These are phyloP conservation scores for Globisporangium radiosum DNA, from an alignment of 352 stramenopile species.

Conservation along the genomic window DNA sequence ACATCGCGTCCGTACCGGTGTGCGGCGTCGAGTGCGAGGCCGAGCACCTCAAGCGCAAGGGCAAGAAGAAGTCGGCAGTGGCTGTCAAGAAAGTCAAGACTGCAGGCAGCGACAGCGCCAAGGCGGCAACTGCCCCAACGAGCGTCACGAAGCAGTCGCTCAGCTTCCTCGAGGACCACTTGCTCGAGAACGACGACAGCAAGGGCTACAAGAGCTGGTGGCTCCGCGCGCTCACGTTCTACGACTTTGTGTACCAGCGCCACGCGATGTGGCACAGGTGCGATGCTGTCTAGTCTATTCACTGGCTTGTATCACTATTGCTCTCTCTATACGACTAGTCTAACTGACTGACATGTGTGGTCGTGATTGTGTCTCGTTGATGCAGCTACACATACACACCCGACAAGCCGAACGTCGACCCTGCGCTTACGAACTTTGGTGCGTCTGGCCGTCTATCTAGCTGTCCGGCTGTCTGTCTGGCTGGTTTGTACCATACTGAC, in stretches of 20 bases:
- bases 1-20: constrained; percentile 42
- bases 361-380: neutral
- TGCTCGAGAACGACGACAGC: constrained; percentile 58
- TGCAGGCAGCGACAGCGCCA: neutral
- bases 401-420: constrained; percentile 60
- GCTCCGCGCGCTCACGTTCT: constrained; percentile 74
- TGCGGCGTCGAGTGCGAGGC: constrained; percentile 68
- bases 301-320: too few species aligned
- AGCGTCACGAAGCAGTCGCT: constrained; percentile 29
- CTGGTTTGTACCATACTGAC: neutral
- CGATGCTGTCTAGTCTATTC: neutral
- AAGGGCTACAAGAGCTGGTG: constrained; percentile 86
- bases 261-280: constrained; percentile 80
- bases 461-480: neutral
- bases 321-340: neutral
- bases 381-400: constrained; percentile 67
- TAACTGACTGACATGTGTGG: neutral
- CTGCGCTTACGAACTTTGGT: constrained; percentile 71
- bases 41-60: constrained; percentile 22
- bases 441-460: constrained; percentile 9
- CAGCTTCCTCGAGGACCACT: constrained; percentile 69
- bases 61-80: constrained; percentile 19
- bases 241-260: constrained; percentile 82
- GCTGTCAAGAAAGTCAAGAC: constrained; percentile 38
- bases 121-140: neutral